Evolutionary conservation across 2,329 filamentous ascomycete species (phyloP), one percentile per base, ranked within the genome.

Genomic region (Trichoderma sp.): DNA sequence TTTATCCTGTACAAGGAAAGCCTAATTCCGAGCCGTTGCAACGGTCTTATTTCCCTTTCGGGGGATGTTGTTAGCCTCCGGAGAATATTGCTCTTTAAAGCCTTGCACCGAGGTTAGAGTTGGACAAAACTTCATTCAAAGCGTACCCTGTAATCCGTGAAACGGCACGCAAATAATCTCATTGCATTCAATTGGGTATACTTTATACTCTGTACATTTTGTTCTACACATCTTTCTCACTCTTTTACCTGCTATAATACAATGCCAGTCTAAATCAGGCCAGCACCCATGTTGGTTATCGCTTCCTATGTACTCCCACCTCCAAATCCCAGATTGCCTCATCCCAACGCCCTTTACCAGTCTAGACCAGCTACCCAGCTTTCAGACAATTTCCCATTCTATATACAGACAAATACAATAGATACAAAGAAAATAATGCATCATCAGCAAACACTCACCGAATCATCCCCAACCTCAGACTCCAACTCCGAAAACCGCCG

Each of bases 401-500:
- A 43, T 43, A 8, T 43, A 43, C 40, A 43, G 4, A n/a, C 16
- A 40, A 7, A 19, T 40, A n/a, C 16, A 43, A 43, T 19, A 43
- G 19, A n/a, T n/a, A 19, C 40, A 43, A 64, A 37, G 14, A 40
- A 40, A 40, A 14, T 0, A 8, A 43, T 4, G 19, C 4, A 8
- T n/a, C 11, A 56, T 29, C 49, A 64, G 1, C 61, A 40, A 3
- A 37, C 35, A 2, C 61, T 64, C 49, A 64, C 61, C 3, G 61
- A 64, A 35, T 64, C 61, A 31, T 64, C 59, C 2, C 59, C 61
- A 11, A 64, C 5, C 3, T 64, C 61, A 7, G 40, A 43, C 33
- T 64, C 49, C 16, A 27, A 14, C 5, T 64, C 61, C 3, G 33
- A 53, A 56, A 31, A 64, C 19, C 53, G 62, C 21, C 29, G 13